Base-by-base conservation (phyloP, 805 yeast genomes). In the Kregervanrija fluxuum region DNA sequence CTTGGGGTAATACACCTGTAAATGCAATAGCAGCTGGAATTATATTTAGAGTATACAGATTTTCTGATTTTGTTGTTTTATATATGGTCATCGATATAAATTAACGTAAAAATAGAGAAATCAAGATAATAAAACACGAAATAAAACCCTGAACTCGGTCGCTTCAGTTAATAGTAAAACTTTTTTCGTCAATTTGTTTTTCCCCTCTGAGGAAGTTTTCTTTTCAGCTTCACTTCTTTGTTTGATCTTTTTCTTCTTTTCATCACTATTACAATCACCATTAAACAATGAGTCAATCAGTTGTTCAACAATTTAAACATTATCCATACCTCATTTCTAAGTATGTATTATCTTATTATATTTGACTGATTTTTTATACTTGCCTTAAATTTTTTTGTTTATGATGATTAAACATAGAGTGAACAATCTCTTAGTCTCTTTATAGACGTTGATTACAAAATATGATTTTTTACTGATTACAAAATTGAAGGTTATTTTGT, bases 261-360 rank as follows among this genome's bases (percentile, higher is more conserved):
- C 8, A 4, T 5, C 6, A 5, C 28, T 22, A 22, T 22, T 22
- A 5, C 6, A 22, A 5, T 22, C 8, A 22, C 28, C 28, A 22
- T 22, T 22, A 22, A 22, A 22, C 28, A 22, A 22, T 22, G 28
- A 22, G 28, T 22, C 28, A 22, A 22, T 6, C 30, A 33, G 35
- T 44, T 8, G 49, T 51, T 5, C 51, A 48, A 37, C 45, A 54
- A 17, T 51, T 49, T 30, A 49, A 48, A 33, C 58, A 55, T 34
- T 54, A 57, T 53, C 77, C 74, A 34, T 74, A 73, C 56, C 62
- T 77, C 43, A 65, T 77, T 11, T 70, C 75, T 36, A 66, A 51
- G 70, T 64, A 54, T 35, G 68, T 58, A 13, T 28, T 33, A n/a
- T 22, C 14, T 16, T 33, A 3, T 35, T 22, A 5, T 16, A 9